phyloP scores from a whole-genome alignment of 2,329 filamentous ascomycete genomes.

The Colletotrichum sublineola region DNA sequence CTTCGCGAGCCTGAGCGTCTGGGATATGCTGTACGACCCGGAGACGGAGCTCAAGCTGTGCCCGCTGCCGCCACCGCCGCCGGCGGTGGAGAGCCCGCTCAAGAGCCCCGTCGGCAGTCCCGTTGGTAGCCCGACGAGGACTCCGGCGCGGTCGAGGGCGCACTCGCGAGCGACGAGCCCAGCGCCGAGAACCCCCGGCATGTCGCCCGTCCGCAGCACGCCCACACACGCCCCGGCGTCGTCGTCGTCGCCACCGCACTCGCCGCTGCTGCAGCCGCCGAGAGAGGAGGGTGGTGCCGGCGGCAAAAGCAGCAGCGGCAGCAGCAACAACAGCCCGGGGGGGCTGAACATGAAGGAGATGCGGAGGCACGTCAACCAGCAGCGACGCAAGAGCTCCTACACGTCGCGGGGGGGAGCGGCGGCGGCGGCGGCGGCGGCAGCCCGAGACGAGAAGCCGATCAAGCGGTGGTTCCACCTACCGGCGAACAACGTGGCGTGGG shows the following conservation, averaged over 20 bases:
- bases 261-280: constrained; percentile 24
- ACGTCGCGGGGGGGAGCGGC: neutral
- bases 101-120: neutral
- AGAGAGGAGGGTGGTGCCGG: neutral
- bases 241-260: constrained; percentile 25
- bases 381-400: constrained; percentile 35
- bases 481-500: constrained; percentile 43
- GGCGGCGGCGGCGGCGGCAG: no score
- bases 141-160: neutral
- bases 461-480: constrained; percentile 43
- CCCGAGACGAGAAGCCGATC: constrained; percentile 21
- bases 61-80: constrained; percentile 14
- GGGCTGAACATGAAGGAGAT: constrained; percentile 27
- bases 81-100: neutral
- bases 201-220: neutral
- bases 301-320: no score
- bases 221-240: constrained; percentile 15
- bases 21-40: constrained; percentile 42
- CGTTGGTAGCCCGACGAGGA: constrained; percentile 11
- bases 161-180: neutral
- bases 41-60: constrained; percentile 39
- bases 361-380: constrained; percentile 18
- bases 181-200: neutral
- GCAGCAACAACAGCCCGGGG: neutral
- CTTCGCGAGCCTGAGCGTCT: constrained; percentile 41